Percentiles rank a stretch among this genome's conserved stretches.
These are phyloP conservation scores for Cyclocybe cylindracea DNA, from an alignment of 768 basidiomycete species.

Conservation along the genomic window DNA sequence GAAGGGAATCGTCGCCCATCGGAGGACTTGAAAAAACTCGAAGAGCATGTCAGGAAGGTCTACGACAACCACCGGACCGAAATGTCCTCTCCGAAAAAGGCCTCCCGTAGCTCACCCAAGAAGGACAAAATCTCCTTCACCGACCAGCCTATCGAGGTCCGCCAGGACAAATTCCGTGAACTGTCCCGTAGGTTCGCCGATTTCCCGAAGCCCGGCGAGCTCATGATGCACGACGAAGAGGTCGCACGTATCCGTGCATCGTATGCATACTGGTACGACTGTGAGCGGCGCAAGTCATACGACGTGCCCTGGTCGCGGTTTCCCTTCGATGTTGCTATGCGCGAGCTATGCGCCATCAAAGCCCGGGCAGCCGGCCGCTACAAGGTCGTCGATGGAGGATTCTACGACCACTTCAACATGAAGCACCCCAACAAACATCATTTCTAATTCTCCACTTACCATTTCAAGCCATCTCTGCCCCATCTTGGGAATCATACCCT, in stretches of 20 bases:
- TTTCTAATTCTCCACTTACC: neutral
- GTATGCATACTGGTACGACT: slow-evolving; percentile 51
- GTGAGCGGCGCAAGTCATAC: slow-evolving; percentile 12
- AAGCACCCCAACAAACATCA: slow-evolving; percentile 25
- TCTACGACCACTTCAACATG: slow-evolving; percentile 45
- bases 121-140: slow-evolving; percentile 31
- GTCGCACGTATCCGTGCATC: slow-evolving; percentile 49
- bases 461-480: no score
- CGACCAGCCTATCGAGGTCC: slow-evolving; percentile 40
- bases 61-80: slow-evolving; percentile 29
- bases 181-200: slow-evolving; percentile 45
- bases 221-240: slow-evolving; percentile 32
- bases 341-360: slow-evolving; percentile 56
- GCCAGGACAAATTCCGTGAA: slow-evolving; percentile 54
- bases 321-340: slow-evolving; percentile 52
- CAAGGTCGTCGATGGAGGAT: slow-evolving; percentile 43
- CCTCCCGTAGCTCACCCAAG: slow-evolving; percentile 15
- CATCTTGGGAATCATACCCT: neutral
- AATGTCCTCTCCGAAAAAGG: slow-evolving; percentile 19
- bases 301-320: slow-evolving; percentile 31
- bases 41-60: slow-evolving; percentile 40
- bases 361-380: slow-evolving; percentile 36
- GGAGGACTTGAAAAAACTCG: slow-evolving; percentile 38
- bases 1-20: slow-evolving; percentile 18
- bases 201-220: slow-evolving; percentile 17